Evolutionary conservation across 768 basidiomycete species (phyloP).

Genomic region (Pleurotus giganteus): DNA sequence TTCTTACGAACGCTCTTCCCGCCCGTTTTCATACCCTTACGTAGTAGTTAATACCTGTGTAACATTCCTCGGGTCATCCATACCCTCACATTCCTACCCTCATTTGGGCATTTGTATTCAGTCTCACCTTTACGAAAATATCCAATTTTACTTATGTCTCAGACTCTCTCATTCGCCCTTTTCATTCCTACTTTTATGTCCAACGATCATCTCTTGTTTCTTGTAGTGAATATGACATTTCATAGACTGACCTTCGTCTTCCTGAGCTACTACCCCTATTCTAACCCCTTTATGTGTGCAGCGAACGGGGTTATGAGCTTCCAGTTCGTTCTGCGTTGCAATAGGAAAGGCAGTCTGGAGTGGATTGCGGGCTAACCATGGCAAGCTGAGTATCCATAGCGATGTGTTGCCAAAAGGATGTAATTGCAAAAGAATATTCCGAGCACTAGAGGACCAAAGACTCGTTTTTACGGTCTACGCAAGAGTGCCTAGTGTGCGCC

Average conservation of each 20-base stretch:
- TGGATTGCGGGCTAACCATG: too few species aligned
- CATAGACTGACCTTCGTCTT: not conserved
- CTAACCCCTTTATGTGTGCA: too few species aligned
- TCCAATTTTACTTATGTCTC: not conserved
- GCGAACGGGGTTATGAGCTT: too few species aligned
- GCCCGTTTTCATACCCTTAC: not conserved
- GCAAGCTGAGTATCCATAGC: too few species aligned
- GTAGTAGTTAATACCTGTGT: not conserved
- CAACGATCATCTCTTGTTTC: not conserved
- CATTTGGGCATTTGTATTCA: not conserved
- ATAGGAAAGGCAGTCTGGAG: too few species aligned
- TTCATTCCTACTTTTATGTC: slow-evolving; percentile 6
- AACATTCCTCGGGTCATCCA: not conserved
- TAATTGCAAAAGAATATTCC: too few species aligned
- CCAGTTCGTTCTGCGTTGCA: too few species aligned
- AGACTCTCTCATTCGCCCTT: not conserved
- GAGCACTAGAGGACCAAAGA: too few species aligned
- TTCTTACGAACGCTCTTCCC: not conserved
- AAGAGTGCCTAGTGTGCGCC: not conserved
- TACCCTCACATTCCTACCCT: not conserved
- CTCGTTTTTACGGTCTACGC: too few species aligned
- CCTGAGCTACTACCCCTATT: too few species aligned
- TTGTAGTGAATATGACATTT: not conserved
- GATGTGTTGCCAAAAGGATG: too few species aligned
- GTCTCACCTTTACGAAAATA: not conserved